Evolutionary conservation across 179 eudicot genomes (phyloP), one percentile per base, ranked within the genome.

Genomic region (Amaranthus tricolor): DNA sequence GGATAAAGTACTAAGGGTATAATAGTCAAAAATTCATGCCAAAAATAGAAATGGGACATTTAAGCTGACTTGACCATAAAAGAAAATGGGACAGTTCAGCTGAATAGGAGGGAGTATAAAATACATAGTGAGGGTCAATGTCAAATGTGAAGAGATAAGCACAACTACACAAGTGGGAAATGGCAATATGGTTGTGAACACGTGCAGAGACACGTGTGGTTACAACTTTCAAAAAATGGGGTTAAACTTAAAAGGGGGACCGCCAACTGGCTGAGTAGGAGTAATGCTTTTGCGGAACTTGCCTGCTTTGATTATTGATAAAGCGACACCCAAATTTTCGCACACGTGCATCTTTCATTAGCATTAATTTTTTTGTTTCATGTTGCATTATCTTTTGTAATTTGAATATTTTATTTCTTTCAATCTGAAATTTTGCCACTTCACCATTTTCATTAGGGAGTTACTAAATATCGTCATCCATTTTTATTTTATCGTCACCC

Each of bases 51-150:
- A n/a, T n/a, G n/a, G n/a, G n/a, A n/a, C n/a, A n/a, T n/a, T n/a
- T n/a, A n/a, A n/a, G n/a, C n/a, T n/a, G n/a, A n/a, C n/a, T n/a
- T n/a, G n/a, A n/a, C n/a, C n/a, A n/a, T n/a, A n/a, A n/a, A n/a
- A n/a, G n/a, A n/a, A n/a, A n/a, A n/a, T n/a, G n/a, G n/a, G n/a
- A n/a, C n/a, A n/a, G n/a, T n/a, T n/a, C n/a, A n/a, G n/a, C n/a
- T n/a, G n/a, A n/a, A n/a, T n/a, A n/a, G n/a, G n/a, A n/a, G n/a
- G n/a, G n/a, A n/a, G n/a, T n/a, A n/a, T n/a, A n/a, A n/a, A n/a
- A n/a, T n/a, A n/a, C 40, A 14, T 45, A 49, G 67, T 71, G 58
- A n/a, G 7, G 76, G 76, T 77, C 80, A 77, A 77, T 6, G 80
- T 77, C 76, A 77, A 77, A 3, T 10, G 63, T 70, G 43, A 55